phyloP scores from a whole-genome alignment of 768 basidiomycete species.

The Leucocoprinus leucothites region DNA sequence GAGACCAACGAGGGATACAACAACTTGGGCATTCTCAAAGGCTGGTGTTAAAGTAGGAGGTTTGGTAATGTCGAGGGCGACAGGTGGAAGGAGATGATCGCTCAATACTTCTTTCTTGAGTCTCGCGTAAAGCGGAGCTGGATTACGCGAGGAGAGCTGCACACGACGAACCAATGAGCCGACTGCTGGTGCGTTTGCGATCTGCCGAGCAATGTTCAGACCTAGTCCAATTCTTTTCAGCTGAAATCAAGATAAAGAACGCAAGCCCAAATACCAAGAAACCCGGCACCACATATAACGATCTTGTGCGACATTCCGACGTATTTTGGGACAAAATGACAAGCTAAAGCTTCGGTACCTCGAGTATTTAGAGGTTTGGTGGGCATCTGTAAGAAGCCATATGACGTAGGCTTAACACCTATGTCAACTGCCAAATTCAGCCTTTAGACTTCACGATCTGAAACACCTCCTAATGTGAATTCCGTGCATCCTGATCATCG shows the following conservation, averaged over 20 bases:
- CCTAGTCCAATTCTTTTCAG: slow-evolving; percentile 31
- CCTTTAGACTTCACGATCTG: not conserved
- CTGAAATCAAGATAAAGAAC: not conserved
- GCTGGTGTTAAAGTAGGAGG: slow-evolving; percentile 41
- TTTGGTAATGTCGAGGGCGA: slow-evolving; percentile 53
- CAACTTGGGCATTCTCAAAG: slow-evolving; percentile 51
- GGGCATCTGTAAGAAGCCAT: not conserved
- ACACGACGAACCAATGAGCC: slow-evolving; percentile 34
- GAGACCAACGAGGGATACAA: slow-evolving; percentile 70
- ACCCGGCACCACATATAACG: slow-evolving; percentile 55
- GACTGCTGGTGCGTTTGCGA: slow-evolving; percentile 28
- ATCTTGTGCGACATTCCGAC: slow-evolving; percentile 30
- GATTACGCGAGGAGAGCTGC: slow-evolving; percentile 60
- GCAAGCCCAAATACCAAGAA: slow-evolving; percentile 44
- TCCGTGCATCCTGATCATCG: no score
- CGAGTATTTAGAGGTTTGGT: not conserved
- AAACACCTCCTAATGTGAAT: not conserved
- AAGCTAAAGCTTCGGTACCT: not conserved
- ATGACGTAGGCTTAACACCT: slow-evolving; percentile 5
- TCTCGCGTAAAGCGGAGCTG: slow-evolving; percentile 34
- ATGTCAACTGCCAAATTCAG: not conserved
- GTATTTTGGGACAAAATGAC: not conserved
- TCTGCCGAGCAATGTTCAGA: slow-evolving; percentile 53
- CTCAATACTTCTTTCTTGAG: slow-evolving; percentile 31
- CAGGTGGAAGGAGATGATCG: slow-evolving; percentile 37